Evolutionary conservation across 176 grass and related monocot genomes (phyloP).

Genomic region (Chrysopogon serrulatus): DNA sequence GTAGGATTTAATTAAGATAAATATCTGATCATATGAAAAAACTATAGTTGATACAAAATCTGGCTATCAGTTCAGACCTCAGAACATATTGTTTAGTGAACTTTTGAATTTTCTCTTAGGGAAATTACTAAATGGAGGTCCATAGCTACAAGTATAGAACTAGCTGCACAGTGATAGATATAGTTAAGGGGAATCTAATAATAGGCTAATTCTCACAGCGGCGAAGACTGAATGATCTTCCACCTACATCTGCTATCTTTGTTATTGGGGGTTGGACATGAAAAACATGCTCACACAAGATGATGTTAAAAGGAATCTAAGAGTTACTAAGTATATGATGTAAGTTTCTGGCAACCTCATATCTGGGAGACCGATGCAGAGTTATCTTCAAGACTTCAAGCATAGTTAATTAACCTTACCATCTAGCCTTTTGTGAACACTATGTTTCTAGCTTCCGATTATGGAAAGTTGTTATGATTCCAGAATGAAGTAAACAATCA

Average conservation of each 20-base stretch:
- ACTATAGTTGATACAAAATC: background rate
- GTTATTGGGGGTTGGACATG: background rate
- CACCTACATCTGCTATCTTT: background rate
- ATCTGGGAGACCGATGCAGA: background rate
- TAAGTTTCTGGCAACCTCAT: background rate
- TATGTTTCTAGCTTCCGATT: background rate
- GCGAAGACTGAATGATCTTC: background rate
- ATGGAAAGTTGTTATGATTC: background rate
- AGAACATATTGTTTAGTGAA: background rate
- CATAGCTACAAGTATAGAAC: background rate
- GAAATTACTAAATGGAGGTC: background rate
- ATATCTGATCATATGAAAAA: background rate
- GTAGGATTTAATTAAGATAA: background rate
- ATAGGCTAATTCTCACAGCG: background rate
- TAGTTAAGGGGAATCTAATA: background rate
- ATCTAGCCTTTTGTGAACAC: background rate
- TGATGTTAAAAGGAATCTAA: background rate
- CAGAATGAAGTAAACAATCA: background rate
- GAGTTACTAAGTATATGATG: background rate
- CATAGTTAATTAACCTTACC: background rate
- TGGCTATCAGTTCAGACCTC: background rate
- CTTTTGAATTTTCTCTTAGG: background rate
- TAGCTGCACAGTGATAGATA: background rate
- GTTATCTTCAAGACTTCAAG: background rate
- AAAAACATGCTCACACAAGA: background rate